These are phyloP conservation scores for Morella rubra DNA, from an alignment of 306 rosid species.

Conservation along the genomic window DNA sequence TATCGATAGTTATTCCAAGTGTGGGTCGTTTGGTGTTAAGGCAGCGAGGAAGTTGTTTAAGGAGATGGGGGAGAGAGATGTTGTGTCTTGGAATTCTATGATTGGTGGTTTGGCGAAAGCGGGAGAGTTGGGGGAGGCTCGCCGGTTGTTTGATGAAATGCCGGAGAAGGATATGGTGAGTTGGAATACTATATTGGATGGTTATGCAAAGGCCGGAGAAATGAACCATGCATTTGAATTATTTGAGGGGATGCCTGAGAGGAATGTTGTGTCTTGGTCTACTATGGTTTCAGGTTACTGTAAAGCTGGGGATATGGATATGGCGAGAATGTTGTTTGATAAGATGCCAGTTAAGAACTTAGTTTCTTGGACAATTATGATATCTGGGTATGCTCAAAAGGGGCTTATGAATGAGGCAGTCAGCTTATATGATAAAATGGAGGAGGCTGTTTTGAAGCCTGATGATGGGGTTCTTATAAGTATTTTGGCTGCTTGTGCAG, in stretches of 20 bases:
- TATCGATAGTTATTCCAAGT: conserved; percentile 56
- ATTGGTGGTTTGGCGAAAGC: conserved; percentile 56
- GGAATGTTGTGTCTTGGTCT: conserved; percentile 79
- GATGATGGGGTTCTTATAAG: conserved; percentile 61
- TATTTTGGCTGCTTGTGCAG: conserved; percentile 68
- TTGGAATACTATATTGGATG: conserved; percentile 87
- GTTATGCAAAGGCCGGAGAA: conserved; percentile 53
- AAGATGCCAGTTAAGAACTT: conserved; percentile 64
- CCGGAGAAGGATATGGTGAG: conserved; percentile 68
- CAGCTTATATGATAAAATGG: conserved; percentile 60
- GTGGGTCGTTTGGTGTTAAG: conserved; percentile 51
- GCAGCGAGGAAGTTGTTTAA: conserved; percentile 53
- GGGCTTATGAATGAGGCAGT: conserved; percentile 60
- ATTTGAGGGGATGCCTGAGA: conserved; percentile 67
- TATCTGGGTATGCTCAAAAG: conserved; percentile 79
- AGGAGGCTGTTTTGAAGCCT: conserved; percentile 51
- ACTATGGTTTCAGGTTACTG: conserved; percentile 70
- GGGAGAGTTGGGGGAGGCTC: conserved; percentile 48
- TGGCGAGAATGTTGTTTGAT: conserved; percentile 72
- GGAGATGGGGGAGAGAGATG: conserved; percentile 53
- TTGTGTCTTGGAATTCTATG: conserved; percentile 70
- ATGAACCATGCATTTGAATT: conserved; percentile 62
- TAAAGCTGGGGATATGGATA: conserved; percentile 64
- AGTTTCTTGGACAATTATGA: conserved; percentile 77
- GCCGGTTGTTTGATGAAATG: conserved; percentile 68